These are phyloP conservation scores for Dendrobium nobile DNA, from an alignment of 106 monocot species.

Conservation along the genomic window DNA sequence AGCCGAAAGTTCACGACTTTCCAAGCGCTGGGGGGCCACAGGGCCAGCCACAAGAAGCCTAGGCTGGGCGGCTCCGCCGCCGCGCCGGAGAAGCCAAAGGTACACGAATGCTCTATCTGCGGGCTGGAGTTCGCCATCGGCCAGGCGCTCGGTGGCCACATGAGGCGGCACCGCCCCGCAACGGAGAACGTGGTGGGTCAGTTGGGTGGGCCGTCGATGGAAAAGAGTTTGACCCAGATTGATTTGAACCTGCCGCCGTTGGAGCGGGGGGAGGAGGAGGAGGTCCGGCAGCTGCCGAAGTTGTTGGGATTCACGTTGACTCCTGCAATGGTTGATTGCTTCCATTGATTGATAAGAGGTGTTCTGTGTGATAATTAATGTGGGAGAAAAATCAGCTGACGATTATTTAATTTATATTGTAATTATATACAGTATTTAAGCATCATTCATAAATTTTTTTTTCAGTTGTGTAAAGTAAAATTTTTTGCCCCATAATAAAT, in stretches of 20 bases:
- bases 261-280: slow-evolving; percentile 5
- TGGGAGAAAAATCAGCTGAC: too few relatives aligned
- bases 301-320: slow-evolving; percentile 3
- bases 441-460: too few relatives aligned
- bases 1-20: slow-evolving; percentile 53
- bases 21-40: slow-evolving; percentile 29
- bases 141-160: slow-evolving; percentile 5
- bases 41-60: slow-evolving; percentile 12
- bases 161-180: not conserved
- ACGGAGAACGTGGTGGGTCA: not conserved
- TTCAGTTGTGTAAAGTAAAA: too few relatives aligned
- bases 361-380: too few relatives aligned
- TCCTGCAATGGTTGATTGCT: slow-evolving; percentile 2
- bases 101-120: slow-evolving; percentile 3
- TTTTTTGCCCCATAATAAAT: too few relatives aligned
- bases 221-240: not conserved
- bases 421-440: too few relatives aligned
- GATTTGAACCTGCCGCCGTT: slow-evolving; percentile 7
- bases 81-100: not conserved
- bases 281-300: not conserved
- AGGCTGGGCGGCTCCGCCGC: not conserved
- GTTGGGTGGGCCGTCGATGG: too few relatives aligned
- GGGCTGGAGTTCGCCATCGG: slow-evolving; percentile 6
- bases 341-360: not conserved
- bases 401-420: too few relatives aligned